Evolutionary conservation across 805 yeast genomes (phyloP).

Genomic region (Wickerhamiella kazuoi): DNA sequence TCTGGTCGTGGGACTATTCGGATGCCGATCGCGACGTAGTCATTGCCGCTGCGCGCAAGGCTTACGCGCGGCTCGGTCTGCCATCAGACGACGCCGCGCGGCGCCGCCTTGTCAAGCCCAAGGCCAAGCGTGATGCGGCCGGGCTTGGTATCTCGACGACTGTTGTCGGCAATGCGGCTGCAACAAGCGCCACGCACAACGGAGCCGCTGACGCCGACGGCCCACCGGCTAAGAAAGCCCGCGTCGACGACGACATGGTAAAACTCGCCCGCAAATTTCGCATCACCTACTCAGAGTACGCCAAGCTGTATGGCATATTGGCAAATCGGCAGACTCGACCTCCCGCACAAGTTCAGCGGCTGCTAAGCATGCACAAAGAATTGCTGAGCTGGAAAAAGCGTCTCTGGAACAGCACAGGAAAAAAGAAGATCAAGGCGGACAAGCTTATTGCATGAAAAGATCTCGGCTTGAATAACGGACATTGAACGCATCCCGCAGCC

Average conservation of each 20-base stretch:
- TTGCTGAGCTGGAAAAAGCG: slow-evolving; percentile 38
- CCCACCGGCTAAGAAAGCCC: neutral
- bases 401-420: slow-evolving; percentile 27
- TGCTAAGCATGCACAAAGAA: slow-evolving; percentile 34
- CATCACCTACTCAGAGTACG: slow-evolving; percentile 32
- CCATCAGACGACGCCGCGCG: slow-evolving; percentile 17
- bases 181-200: neutral
- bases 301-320: slow-evolving; percentile 25
- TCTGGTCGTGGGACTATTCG: slow-evolving; percentile 24
- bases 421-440: neutral
- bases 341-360: slow-evolving; percentile 21
- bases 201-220: neutral
- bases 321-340: slow-evolving; percentile 14
- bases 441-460: neutral
- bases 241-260: slow-evolving; percentile 20
- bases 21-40: slow-evolving; percentile 19
- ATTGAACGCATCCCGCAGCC: no score
- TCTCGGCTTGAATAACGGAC: no score
- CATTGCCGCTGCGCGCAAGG: slow-evolving; percentile 16
- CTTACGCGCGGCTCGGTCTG: slow-evolving; percentile 17
- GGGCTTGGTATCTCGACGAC: neutral
- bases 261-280: slow-evolving; percentile 33
- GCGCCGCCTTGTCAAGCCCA: slow-evolving; percentile 14
- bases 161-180: neutral
- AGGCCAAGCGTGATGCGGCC: slow-evolving; percentile 1